A percentile compares a stretch with the other conserved stretches of the same genome.
These are phyloP conservation scores for Nannochloropsis salina DNA, from an alignment of 108 stramenopile species.

Conservation along the genomic window DNA sequence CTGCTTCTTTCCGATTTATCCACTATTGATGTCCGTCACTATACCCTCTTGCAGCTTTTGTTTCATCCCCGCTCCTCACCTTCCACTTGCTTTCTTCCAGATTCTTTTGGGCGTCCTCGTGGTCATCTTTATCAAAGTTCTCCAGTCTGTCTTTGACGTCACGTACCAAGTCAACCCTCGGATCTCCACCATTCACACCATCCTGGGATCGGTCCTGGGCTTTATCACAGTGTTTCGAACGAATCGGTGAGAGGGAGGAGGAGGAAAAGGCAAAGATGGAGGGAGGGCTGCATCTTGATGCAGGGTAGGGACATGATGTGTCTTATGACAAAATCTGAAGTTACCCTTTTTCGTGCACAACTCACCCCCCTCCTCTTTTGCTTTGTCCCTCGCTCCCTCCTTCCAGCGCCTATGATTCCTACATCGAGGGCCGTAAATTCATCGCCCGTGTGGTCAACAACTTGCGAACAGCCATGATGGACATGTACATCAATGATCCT, in stretches of 20 bases:
- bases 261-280: not conserved
- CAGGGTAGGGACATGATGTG: not conserved
- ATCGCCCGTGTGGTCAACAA: not conserved
- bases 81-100: not conserved
- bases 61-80: not conserved
- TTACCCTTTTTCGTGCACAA: too few species aligned
- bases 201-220: not conserved
- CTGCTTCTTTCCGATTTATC: not conserved
- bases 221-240: constrained; percentile 6
- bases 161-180: not conserved
- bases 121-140: not conserved
- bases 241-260: not conserved
- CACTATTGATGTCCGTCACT: not conserved
- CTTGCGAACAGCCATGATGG: not conserved
- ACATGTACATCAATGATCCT: not conserved
- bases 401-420: not conserved
- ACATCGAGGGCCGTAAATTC: not conserved
- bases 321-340: too few species aligned
- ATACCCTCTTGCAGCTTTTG: not conserved
- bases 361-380: too few species aligned
- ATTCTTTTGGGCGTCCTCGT: not conserved
- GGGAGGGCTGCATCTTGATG: not conserved
- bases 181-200: not conserved
- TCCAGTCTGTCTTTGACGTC: not conserved
- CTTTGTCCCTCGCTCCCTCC: not conserved